A percentile compares a stretch with the other conserved stretches of the same genome.
phyloP scores from a whole-genome alignment of 1,284 basidiomycete species.

The Stereum hirsutum region DNA sequence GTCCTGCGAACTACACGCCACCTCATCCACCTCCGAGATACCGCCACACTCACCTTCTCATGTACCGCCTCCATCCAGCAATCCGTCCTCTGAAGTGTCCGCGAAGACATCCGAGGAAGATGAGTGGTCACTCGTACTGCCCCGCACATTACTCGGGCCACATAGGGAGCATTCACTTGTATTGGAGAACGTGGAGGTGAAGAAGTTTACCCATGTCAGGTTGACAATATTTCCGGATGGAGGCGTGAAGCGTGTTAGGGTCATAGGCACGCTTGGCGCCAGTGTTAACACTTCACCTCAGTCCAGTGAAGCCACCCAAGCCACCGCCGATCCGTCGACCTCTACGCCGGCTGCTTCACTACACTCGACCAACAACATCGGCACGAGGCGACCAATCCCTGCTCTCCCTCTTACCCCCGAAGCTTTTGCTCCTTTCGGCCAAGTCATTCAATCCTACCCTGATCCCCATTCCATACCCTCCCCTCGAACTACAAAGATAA shows the following conservation, averaged over 20 bases:
- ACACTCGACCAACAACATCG: not conserved
- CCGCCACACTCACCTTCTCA: constrained; percentile 23
- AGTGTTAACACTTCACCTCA: not conserved
- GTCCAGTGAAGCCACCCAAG: not conserved
- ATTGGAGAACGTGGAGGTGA: constrained; percentile 52
- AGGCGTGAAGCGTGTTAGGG: constrained; percentile 85
- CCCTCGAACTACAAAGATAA: constrained; percentile 55
- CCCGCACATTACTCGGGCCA: constrained; percentile 77
- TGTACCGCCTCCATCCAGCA: constrained; percentile 9
- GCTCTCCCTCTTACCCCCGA: constrained; percentile 77
- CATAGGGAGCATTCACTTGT: constrained; percentile 88
- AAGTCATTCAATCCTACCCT: constrained; percentile 79
- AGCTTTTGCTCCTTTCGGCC: constrained; percentile 75
- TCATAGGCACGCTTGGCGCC: constrained; percentile 57
- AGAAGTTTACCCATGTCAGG: constrained; percentile 75
- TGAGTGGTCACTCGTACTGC: constrained; percentile 70
- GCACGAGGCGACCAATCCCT: constrained; percentile 30
- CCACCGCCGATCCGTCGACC: not conserved
- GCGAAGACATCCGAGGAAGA: constrained; percentile 19
- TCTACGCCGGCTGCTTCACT: not conserved
- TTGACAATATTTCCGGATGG: constrained; percentile 93
- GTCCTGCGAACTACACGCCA: constrained; percentile 76
- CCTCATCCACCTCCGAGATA: constrained; percentile 34
- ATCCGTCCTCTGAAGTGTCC: constrained; percentile 8
- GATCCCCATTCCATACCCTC: constrained; percentile 53